Base-by-base conservation (phyloP, 1,139 yeast species). In the Saccharomycopsis crataegensis region DNA sequence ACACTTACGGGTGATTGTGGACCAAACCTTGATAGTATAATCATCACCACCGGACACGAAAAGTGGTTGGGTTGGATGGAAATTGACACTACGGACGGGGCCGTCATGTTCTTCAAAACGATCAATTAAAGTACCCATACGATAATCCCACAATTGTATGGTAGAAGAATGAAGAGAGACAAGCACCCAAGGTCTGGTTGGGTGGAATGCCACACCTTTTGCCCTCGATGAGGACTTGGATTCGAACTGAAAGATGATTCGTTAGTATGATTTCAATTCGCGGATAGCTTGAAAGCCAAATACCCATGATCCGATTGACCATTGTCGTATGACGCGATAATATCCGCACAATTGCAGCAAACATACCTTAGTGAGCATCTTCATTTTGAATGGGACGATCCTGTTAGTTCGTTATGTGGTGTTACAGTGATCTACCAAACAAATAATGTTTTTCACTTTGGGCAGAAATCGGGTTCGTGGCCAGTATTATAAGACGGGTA, bases 1-100 rank as follows among this genome's bases (percentile, higher is more conserved):
- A 68, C 96, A 89, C 69, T 90, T 89, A 61, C 96, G 80, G 16
- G 96, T 84, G 63, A 84, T 90, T 62, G 93, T 76, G 36, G 97
- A 89, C 99, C 99, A 94, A 22, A 94, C 97, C 67, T 89, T 89
- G 64, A 94, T 83, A 52, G 94, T 79, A 68, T 91, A 89, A 69
- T 94, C 99, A 68, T 94, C 99, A 68, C 97, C 97, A 61, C 98
- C 96, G 14, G 97, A 89, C 40, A 84, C 99, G 69, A 94, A 93
- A 59, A 94, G 77, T 40, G 98, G 98, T 70, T 94, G 99, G 6
- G 98, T 90, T 57, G 96, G 96, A 70, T 94, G 99, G 78, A 94
- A 93, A 67, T 84, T 93, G 48, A 94, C 88, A 59, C 93, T 84
- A 71, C 99, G 82, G 38, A 94, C 99, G 6, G 99, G 98, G 33